Base-by-base conservation (phyloP, 1,139 yeast species). In the Geotrichum bryndzae region DNA sequence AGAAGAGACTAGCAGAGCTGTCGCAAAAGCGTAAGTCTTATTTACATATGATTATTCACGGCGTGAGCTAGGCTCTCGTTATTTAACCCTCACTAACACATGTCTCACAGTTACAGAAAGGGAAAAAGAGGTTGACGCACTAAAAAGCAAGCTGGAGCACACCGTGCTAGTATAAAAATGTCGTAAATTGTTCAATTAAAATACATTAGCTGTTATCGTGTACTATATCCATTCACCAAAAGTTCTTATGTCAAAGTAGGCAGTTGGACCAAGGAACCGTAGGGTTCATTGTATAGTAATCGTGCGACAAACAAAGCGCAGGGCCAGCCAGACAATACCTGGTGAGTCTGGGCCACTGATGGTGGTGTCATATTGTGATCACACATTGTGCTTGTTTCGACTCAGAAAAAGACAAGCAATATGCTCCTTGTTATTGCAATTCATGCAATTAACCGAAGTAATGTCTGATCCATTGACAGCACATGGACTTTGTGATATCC, bases 1-100 rank as follows among this genome's bases (percentile, higher is more conserved):
- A 71, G 64, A 68, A 70, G 62, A 69, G 73, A 55, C 64, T 73
- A 48, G 72, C 74, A 2, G 76, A 73, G 53, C 64, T 74, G 62
- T 67, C 73, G 52, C 64, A 69, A 45, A 70, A 68, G 58, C 65
- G 61, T 57, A 59, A 54, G 59, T 58, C 13, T n/a, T 27, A 5
- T 52, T 27, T 27, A 27, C 27, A 18, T 18, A 18, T 18, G 18
- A 18, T 52, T 52, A 18, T 27, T 27, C 27, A 23, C 29, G 22
- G 15, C 11, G 5, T 13, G 31, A 50, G 6, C 31, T 13, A n/a
- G 10, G 13, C 29, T 27, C 15, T 27, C 8, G 54, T 25, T 2
- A 54, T 25, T 25, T 10, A 13, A 6, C 8, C 15, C 15, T 41
- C 18, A 45, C 52, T 41, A 45, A 54, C 57, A 54, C 57, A 46